A percentile compares a stretch with the other conserved stretches of the same genome.
These are phyloP conservation scores for Penicillium herquei DNA, from an alignment of 495 filamentous ascomycete genomes.

Conservation along the genomic window DNA sequence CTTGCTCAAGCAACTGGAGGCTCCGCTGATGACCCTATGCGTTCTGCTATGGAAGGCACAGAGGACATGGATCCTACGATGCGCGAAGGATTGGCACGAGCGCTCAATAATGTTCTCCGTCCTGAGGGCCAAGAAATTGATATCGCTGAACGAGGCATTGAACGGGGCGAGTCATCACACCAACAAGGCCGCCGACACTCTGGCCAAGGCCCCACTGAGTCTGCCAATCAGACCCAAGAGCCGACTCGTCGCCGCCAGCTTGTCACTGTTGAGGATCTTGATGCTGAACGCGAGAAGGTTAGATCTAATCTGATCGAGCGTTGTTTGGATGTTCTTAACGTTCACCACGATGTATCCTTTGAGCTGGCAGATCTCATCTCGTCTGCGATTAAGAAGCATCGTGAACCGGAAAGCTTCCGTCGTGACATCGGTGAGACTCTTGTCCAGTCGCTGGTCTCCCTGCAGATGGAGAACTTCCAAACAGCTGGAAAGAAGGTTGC, in stretches of 20 bases:
- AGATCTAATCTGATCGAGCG: constrained; percentile 80
- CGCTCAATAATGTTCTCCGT: constrained; percentile 35
- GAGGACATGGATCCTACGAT: constrained; percentile 28
- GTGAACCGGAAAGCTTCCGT: constrained; percentile 60
- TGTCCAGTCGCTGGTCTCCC: constrained; percentile 82
- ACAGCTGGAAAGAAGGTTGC: constrained; percentile 78
- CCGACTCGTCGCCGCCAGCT: constrained; percentile 33
- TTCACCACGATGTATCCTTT: constrained; percentile 85
- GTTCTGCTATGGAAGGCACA: constrained; percentile 18
- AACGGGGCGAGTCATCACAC: constrained; percentile 24
- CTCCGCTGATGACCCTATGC: constrained; percentile 20
- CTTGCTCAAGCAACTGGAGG: constrained; percentile 34
- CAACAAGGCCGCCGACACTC: background rate
- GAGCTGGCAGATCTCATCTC: constrained; percentile 85
- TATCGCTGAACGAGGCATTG: constrained; percentile 13
- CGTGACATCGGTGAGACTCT: constrained; percentile 79
- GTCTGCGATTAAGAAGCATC: constrained; percentile 68
- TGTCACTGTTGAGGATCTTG: constrained; percentile 77
- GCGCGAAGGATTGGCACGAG: constrained; percentile 35
- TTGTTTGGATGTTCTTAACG: constrained; percentile 83
- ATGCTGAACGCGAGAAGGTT: constrained; percentile 69
- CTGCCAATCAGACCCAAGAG: constrained; percentile 16
- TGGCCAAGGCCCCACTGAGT: constrained; percentile 11
- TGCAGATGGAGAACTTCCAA: constrained; percentile 68
- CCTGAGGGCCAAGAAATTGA: constrained; percentile 24